These are phyloP conservation scores for Sporothrix mexicana DNA, from an alignment of 2,329 filamentous ascomycete genomes.

Conservation along the genomic window DNA sequence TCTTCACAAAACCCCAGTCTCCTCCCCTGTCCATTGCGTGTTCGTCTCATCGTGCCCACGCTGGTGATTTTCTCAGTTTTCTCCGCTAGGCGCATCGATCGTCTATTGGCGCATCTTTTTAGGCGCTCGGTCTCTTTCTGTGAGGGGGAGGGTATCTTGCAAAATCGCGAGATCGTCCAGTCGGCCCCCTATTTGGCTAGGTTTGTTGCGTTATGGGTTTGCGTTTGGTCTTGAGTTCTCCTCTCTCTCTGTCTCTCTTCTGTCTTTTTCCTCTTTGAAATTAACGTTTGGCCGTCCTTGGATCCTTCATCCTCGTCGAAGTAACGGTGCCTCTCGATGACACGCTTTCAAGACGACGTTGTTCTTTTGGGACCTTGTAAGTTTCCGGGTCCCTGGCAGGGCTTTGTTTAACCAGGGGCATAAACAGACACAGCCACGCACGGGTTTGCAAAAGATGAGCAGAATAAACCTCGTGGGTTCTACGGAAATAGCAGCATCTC, in stretches of 20 bases:
- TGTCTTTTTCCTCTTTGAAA: not conserved
- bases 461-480: not conserved
- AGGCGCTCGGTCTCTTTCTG: constrained; percentile 15
- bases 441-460: not conserved
- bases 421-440: constrained; percentile 8
- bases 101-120: not conserved
- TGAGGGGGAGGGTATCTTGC: constrained; percentile 6
- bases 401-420: not conserved
- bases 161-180: constrained; percentile 15
- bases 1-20: not conserved
- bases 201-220: not conserved
- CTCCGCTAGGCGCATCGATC: constrained; percentile 19
- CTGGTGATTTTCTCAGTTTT: not conserved
- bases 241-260: not conserved
- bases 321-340: not conserved
- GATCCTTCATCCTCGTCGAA: not conserved
- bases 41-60: not conserved
- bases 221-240: not conserved
- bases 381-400: not conserved
- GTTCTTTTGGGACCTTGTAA: too few species aligned
- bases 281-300: constrained; percentile 2
- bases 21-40: not conserved
- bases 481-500: constrained; percentile 14
- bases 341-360: not conserved
- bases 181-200: not conserved